A percentile compares a stretch with the other conserved stretches of the same genome.
Conservation (phyloP, 75 land plant genomes). For the Pinus taeda region DNA sequence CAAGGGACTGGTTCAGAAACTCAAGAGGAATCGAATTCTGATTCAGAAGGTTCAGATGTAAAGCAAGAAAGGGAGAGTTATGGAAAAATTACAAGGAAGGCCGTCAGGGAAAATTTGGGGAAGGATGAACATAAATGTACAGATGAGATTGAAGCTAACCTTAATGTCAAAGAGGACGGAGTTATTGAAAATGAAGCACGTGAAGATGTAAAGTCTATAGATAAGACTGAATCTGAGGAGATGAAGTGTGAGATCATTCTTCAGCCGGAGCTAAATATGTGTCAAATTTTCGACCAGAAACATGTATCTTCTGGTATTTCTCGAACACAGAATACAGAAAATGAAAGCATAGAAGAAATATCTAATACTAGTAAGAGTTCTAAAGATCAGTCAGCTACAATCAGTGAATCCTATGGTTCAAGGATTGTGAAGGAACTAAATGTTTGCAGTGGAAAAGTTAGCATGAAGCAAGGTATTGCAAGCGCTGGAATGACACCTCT, state of each 20-base stretch:
- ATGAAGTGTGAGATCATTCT: neutral
- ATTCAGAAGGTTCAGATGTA: neutral
- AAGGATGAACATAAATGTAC: neutral
- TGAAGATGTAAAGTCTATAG: neutral
- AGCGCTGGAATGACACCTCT: no score
- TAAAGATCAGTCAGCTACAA: neutral
- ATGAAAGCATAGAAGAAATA: neutral
- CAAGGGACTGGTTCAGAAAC: neutral
- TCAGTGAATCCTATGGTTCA: neutral
- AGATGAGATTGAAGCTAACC: constrained; percentile 1
- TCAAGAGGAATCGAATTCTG: neutral
- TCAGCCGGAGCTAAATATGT: neutral
- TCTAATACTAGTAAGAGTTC: neutral
- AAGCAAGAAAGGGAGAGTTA: neutral
- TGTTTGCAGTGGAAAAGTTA: neutral
- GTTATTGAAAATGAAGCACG: neutral
- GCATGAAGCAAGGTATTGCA: neutral
- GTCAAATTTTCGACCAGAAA: neutral
- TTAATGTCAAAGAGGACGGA: neutral
- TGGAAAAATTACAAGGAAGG: neutral
- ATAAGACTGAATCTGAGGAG: neutral
- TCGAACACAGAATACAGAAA: neutral
- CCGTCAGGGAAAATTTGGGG: neutral
- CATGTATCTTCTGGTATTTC: neutral
- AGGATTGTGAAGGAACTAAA: neutral